Evolutionary conservation across 331 rosid species (phyloP).

Genomic region (Malus hybrid): DNA sequence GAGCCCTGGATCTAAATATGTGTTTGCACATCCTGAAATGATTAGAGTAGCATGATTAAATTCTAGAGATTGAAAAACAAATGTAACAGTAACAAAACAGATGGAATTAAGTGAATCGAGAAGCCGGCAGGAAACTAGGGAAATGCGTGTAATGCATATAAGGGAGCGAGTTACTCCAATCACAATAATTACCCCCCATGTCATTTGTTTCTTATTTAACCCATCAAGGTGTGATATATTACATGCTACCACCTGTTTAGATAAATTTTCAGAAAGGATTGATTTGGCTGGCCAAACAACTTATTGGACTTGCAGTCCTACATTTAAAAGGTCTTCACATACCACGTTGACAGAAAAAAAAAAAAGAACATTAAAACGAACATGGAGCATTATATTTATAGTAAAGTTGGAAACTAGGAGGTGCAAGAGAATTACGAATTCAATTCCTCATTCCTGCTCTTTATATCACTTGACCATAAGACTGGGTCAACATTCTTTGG

Average conservation of each 20-base stretch:
- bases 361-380: not conserved
- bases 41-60: slow-evolving; percentile 8
- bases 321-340: not conserved
- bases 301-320: not conserved
- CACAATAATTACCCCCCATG: not conserved
- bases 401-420: not conserved
- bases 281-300: not conserved
- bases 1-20: slow-evolving; percentile 36
- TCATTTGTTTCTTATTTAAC: not conserved
- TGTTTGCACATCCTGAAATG: slow-evolving; percentile 52
- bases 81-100: not conserved
- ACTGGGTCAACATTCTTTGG: slow-evolving; percentile 41
- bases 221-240: not conserved
- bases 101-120: not conserved
- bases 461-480: slow-evolving; percentile 46
- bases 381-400: not conserved
- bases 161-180: not conserved
- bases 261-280: not conserved
- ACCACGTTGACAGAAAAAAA: not conserved
- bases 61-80: not conserved
- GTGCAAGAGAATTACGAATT: slow-evolving; percentile 26
- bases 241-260: not conserved
- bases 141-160: not conserved
- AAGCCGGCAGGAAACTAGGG: not conserved
- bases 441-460: slow-evolving; percentile 33